Evolutionary conservation across 2,329 filamentous ascomycete genomes (phyloP).

Genomic region (Myriosclerotinia curreyana): DNA sequence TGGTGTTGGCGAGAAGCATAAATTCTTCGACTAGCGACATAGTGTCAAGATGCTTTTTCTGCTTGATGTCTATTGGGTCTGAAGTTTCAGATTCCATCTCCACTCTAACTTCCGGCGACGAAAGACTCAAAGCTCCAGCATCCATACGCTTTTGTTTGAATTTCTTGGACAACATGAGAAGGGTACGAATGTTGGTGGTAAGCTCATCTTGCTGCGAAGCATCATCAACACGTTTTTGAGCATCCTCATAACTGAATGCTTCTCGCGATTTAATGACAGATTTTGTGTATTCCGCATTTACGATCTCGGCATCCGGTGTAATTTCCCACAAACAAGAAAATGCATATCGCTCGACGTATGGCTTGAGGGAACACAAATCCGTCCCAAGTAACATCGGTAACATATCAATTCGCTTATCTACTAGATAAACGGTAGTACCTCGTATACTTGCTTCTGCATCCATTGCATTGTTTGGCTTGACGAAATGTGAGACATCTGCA

Average conservation of each 20-base stretch:
- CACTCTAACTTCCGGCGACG: constrained; percentile 96
- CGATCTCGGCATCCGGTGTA: constrained; percentile 77
- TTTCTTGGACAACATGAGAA: constrained; percentile 87
- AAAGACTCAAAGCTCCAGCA: constrained; percentile 89
- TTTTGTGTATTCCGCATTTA: constrained; percentile 87
- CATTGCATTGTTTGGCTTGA: constrained; percentile 96
- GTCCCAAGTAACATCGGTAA: constrained; percentile 93
- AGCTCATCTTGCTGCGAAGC: constrained; percentile 81
- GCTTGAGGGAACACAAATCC: constrained; percentile 93
- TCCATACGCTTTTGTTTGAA: constrained; percentile 95
- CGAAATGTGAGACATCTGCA: constrained; percentile 98
- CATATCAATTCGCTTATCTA: constrained; percentile 99
- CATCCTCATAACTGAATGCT: constrained; percentile 96
- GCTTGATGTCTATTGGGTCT: constrained; percentile 93
- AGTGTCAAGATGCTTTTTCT: constrained; percentile 88
- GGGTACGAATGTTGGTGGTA: constrained; percentile 80
- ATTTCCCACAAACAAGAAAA: constrained; percentile 90
- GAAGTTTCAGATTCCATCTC: constrained; percentile 94
- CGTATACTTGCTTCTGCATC: constrained; percentile 90
- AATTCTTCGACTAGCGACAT: constrained; percentile 99
- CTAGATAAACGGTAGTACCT: constrained; percentile 94
- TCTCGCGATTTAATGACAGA: constrained; percentile 96
- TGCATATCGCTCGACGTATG: constrained; percentile 91
- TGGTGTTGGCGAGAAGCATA: constrained; percentile 97
- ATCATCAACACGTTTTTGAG: constrained; percentile 92